Base-by-base conservation (phyloP, 768 basidiomycete species). In the Psilocybe azurescens region DNA sequence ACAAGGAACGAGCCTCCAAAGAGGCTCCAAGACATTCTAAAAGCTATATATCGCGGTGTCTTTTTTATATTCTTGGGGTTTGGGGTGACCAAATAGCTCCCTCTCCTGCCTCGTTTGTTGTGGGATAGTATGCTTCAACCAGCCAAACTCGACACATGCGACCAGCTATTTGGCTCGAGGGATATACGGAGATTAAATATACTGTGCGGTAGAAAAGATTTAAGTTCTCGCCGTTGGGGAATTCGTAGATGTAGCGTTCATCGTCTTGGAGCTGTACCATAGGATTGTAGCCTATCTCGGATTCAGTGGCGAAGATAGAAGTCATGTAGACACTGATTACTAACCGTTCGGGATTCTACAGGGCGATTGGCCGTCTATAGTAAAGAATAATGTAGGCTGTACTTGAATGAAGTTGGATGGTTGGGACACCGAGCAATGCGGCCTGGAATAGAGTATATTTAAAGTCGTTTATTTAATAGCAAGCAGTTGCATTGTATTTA, bases 131-230 rank as follows among this genome's bases (percentile, higher is more conserved):
- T 10, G 46, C 28, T 14, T 48, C 32, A 24, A 58, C 30, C 5
- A 36, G n/a, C 57, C 57, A 58, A 3, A 58, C 47, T n/a, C 57
- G 20, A 36, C 11, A 6, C 57, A 58, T 58, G 7, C 57, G 44
- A 8, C 57, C 57, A 18, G 56, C 32, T 11, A 65, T 63, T 29
- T 56, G 51, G 54, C 49, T 59, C 5, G 61, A 57, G 20, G 58
- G 48, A 38, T 64, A 64, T 28, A 56, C 49, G 24, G 63, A 64
- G n/a, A 64, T 39, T 9, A 50, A 20, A 18, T 49, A 33, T 16
- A 55, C 32, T 28, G 63, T 67, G 49, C 55, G 60, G 58, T 59
- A 67, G 55, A 62, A 64, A 18, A 55, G 60, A 32, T 20, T 20
- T 20, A 36, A 29, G 1, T 33, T 5, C 14, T 48, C 20, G 48